These are phyloP conservation scores for Phytophthora idaei DNA, from an alignment of 352 stramenopile species.

Conservation along the genomic window DNA sequence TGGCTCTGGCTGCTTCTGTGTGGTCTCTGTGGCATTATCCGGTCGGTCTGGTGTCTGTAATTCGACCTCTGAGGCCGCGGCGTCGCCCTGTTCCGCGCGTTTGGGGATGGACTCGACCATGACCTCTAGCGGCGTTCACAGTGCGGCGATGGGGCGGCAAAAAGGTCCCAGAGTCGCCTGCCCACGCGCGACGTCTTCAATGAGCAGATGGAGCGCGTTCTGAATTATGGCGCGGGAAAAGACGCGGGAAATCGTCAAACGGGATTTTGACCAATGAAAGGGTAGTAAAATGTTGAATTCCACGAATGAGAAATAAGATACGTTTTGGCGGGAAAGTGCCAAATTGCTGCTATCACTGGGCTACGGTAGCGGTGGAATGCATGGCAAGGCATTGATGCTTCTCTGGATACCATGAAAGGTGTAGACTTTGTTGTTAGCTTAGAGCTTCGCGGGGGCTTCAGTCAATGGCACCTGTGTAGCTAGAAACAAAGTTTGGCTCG, in stretches of 20 bases:
- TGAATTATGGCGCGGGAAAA: conserved; percentile 32
- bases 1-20: conserved; percentile 17
- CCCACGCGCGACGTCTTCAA: not conserved
- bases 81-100: conserved; percentile 1
- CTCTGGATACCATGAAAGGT: no score
- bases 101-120: conserved; percentile 23
- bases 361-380: no score
- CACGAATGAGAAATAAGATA: conserved; percentile 17
- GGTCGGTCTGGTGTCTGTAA: not conserved
- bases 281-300: not conserved
- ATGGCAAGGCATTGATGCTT: no score
- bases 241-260: conserved; percentile 19
- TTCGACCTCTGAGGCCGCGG: not conserved
- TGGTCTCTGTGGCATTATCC: conserved; percentile 2
- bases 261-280: conserved; percentile 21
- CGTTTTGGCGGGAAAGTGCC: conserved; percentile 12
- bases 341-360: no score
- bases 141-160: conserved; percentile 1
- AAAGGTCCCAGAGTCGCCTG: not conserved
- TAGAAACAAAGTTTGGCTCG: no score
- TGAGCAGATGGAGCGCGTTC: conserved; percentile 12
- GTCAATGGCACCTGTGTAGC: no score
- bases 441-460: no score
- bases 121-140: conserved; percentile 13
- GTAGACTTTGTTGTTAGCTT: no score